phyloP scores from a whole-genome alignment of 225 moss, liverwort and hornwort genomes.

The Asterella californica region DNA sequence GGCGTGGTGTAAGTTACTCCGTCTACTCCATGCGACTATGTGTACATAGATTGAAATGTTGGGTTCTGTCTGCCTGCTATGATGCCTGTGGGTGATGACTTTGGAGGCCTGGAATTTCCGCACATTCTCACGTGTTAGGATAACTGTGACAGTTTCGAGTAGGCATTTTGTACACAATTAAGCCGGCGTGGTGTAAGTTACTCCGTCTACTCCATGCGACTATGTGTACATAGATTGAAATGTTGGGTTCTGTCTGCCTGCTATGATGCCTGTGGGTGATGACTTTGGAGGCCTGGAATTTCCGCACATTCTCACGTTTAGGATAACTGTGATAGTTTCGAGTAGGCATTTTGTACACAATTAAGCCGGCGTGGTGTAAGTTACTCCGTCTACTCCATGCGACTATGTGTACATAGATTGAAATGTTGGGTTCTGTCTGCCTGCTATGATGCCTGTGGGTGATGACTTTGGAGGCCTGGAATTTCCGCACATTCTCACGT shows the following conservation, averaged over 20 bases:
- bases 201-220: slow-evolving; percentile 33
- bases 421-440: slow-evolving; percentile 31
- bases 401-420: slow-evolving; percentile 23
- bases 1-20: slow-evolving; percentile 23
- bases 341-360: slow-evolving; percentile 16
- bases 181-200: slow-evolving; percentile 31
- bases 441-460: slow-evolving; percentile 31
- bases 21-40: slow-evolving; percentile 30
- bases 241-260: slow-evolving; percentile 36
- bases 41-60: slow-evolving; percentile 17
- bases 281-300: slow-evolving; percentile 41
- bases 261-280: slow-evolving; percentile 32
- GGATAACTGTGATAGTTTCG: too few relatives aligned
- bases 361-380: slow-evolving; percentile 32
- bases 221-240: slow-evolving; percentile 21
- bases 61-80: slow-evolving; percentile 35
- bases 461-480: slow-evolving; percentile 40
- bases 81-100: slow-evolving; percentile 33
- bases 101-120: slow-evolving; percentile 41
- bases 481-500: slow-evolving; percentile 10
- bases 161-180: slow-evolving; percentile 22
- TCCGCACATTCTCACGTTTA: slow-evolving; percentile 11
- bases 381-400: slow-evolving; percentile 26
- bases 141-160: neutral
- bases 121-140: neutral